phyloP scores from a whole-genome alignment of 202 grass and related monocot species.

The Carex arenaria region DNA sequence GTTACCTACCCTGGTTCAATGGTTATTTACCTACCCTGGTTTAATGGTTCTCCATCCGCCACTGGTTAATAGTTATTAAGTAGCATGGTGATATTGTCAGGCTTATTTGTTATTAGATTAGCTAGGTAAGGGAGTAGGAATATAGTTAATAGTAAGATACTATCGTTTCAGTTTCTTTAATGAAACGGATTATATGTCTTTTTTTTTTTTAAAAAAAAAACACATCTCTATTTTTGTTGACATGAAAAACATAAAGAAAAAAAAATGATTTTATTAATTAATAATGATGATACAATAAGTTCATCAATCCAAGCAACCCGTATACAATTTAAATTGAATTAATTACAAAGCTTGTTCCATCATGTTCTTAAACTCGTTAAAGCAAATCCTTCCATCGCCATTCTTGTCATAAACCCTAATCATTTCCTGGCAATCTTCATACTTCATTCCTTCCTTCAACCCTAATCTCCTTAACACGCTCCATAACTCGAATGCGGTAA shows the following conservation, averaged over 20 bases:
- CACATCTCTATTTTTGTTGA: not conserved
- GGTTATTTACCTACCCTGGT: too few species aligned
- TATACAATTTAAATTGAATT: not conserved
- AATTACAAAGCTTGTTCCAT: constrained; percentile 47
- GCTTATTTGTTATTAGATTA: too few species aligned
- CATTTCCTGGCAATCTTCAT: constrained; percentile 57
- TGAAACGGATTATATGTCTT: too few species aligned
- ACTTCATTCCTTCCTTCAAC: constrained; percentile 33
- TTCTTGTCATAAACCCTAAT: constrained; percentile 50
- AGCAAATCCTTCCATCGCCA: constrained; percentile 49
- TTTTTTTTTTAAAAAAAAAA: too few species aligned
- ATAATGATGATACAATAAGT: not conserved
- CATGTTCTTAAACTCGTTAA: constrained; percentile 55
- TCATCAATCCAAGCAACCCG: not conserved
- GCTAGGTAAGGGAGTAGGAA: too few species aligned
- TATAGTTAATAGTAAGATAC: too few species aligned
- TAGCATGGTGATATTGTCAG: too few species aligned
- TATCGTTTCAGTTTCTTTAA: too few species aligned
- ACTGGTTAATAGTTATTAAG: too few species aligned
- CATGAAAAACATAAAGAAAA: not conserved
- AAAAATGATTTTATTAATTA: not conserved
- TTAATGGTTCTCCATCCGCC: too few species aligned
- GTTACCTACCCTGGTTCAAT: too few species aligned
- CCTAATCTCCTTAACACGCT: constrained; percentile 52
- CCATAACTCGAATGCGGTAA: constrained; percentile 57